These are phyloP conservation scores for Xerocomus spinulosus DNA, from an alignment of 768 basidiomycete genomes.

Conservation along the genomic window DNA sequence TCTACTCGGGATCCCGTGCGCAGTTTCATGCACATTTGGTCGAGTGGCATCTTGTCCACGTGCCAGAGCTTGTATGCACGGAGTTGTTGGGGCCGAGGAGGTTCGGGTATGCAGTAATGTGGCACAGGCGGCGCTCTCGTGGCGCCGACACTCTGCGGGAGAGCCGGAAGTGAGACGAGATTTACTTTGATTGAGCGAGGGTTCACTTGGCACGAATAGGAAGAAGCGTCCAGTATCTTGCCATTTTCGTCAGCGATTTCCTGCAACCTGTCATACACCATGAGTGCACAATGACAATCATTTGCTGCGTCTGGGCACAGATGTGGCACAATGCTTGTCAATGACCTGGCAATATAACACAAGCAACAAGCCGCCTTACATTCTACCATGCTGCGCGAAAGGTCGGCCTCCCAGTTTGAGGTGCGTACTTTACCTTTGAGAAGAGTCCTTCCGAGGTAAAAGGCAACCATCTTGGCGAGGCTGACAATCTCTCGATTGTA, in stretches of 20 bases:
- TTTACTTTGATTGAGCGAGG: constrained; percentile 6
- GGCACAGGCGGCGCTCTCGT: constrained; percentile 6
- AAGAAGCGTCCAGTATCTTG: constrained; percentile 13
- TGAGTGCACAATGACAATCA: constrained; percentile 45
- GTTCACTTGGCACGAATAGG: constrained; percentile 29
- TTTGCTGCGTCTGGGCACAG: constrained; percentile 44
- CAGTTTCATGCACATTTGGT: constrained; percentile 37
- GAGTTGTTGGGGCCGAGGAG: constrained; percentile 35
- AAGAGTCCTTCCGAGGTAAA: constrained; percentile 37
- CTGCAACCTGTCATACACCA: constrained; percentile 38
- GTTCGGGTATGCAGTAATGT: constrained; percentile 24
- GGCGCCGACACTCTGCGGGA: background rate
- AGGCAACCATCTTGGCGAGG: constrained; percentile 40
- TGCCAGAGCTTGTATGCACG: constrained; percentile 47
- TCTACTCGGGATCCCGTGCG: constrained; percentile 29
- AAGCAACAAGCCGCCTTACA: constrained; percentile 26
- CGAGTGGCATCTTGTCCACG: constrained; percentile 30
- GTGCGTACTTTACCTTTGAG: constrained; percentile 44
- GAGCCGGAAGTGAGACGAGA: background rate
- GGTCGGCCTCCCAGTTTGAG: constrained; percentile 42
- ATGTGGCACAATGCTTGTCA: background rate
- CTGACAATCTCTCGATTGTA: constrained; percentile 39
- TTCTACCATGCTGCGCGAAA: constrained; percentile 36
- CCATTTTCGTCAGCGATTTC: constrained; percentile 26
- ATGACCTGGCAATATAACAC: background rate